These are phyloP conservation scores for Brettanomyces bruxellensis DNA, from an alignment of 805 yeast genomes.

Conservation along the genomic window DNA sequence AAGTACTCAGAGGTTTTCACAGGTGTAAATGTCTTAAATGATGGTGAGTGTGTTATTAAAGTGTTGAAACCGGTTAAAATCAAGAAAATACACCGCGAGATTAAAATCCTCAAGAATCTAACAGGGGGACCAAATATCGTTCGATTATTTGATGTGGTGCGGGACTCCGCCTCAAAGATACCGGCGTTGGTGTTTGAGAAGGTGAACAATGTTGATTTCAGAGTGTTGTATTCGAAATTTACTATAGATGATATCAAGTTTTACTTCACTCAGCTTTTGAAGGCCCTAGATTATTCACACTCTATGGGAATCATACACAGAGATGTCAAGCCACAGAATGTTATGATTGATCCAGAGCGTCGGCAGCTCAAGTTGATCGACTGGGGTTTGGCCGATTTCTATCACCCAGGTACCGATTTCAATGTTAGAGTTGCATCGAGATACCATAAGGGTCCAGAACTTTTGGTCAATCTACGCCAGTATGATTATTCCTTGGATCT, in stretches of 20 bases:
- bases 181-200: slow-evolving; percentile 86
- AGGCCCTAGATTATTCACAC: slow-evolving; percentile 81
- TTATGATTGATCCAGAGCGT: slow-evolving; percentile 75
- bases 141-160: slow-evolving; percentile 69
- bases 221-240: slow-evolving; percentile 77
- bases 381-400: slow-evolving; percentile 94
- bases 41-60: slow-evolving; percentile 71
- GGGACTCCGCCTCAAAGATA: slow-evolving; percentile 76
- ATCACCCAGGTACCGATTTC: slow-evolving; percentile 82
- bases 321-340: slow-evolving; percentile 90
- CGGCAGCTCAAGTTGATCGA: slow-evolving; percentile 68
- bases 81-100: slow-evolving; percentile 87
- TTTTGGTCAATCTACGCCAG: slow-evolving; percentile 69
- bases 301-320: slow-evolving; percentile 93
- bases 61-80: slow-evolving; percentile 89
- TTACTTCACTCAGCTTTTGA: slow-evolving; percentile 75
- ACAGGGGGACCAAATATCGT: slow-evolving; percentile 79
- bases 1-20: slow-evolving; percentile 90
- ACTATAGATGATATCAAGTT: slow-evolving; percentile 65
- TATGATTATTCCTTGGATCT: slow-evolving; percentile 85
- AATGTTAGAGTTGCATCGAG: slow-evolving; percentile 90
- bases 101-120: slow-evolving; percentile 77
- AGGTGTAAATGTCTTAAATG: slow-evolving; percentile 59
- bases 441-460: slow-evolving; percentile 87
- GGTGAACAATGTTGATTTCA: slow-evolving; percentile 76